Evolutionary conservation across 192 early-diverging fungal genomes (phyloP), one percentile per base, ranked within the genome.

Genomic region (Lunasporangiospora selenospora): DNA sequence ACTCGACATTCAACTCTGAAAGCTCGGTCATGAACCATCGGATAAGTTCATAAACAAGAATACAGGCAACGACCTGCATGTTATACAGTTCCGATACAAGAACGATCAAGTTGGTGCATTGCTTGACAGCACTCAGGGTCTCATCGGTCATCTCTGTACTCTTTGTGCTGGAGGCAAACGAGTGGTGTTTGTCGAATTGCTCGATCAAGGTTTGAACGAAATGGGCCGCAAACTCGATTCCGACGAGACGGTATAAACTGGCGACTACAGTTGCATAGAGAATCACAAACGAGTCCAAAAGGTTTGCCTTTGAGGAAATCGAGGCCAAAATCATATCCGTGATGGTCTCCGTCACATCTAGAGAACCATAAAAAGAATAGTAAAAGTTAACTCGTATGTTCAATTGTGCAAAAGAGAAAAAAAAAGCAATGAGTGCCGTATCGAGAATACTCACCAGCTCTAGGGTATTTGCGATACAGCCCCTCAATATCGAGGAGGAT

Each of bases 261-360:
- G 90, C 90, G 2, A 97, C 83, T 21, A 97, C 83, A 3, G 93
- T 89, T 2, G 95, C 95, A 64, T 97, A 97, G 15, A 92, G 85
- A 40, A 90, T 87, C 43, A 95, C 83, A 77, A 97, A 97, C 1
- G 94, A 92, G 75, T 95, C 95, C 21, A 96, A 85, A 61, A 98
- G 77, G 73, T 94, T 93, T 49, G 90, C 81, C 54, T 90, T 92
- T 59, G 91, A 89, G 21, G 87, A 84, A 37, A 98, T 89, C 19
- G 90, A 86, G 12, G 86, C 77, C 34, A 97, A 57, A 21, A 97
- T 86, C 37, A 91, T 62, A 10, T 86, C 85, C 1, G 92, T 92
- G 16, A 95, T 80, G 5, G 93, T 92, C 32, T 92, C 82, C n/a
- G 90, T 95, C 12, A 97, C 93, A 75, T 95, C 89, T 91, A 73